These are phyloP conservation scores for Dendrobium nobile DNA, from an alignment of 106 monocot species.

Conservation along the genomic window DNA sequence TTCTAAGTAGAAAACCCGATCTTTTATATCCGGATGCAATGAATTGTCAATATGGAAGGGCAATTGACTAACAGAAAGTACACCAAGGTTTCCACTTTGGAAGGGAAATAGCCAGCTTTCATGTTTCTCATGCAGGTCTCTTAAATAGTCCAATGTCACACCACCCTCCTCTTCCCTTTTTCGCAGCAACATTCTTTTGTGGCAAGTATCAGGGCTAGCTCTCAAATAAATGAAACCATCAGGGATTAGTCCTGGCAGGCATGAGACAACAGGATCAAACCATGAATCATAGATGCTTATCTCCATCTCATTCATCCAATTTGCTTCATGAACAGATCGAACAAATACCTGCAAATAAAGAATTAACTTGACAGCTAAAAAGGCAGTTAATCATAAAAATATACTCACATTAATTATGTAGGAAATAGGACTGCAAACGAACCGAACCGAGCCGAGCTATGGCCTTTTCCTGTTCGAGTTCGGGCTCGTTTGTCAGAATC, in stretches of 20 bases:
- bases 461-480: too few relatives aligned
- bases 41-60: constrained; percentile 55
- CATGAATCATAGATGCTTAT: constrained; percentile 99
- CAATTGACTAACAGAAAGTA: constrained; percentile 71
- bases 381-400: not conserved
- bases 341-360: constrained; percentile 73
- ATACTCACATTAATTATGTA: not conserved
- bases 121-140: constrained; percentile 92
- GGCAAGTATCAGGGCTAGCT: constrained; percentile 97
- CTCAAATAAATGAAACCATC: constrained; percentile 98
- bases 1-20: constrained; percentile 87
- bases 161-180: constrained; percentile 86
- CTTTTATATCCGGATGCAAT: constrained; percentile 87
- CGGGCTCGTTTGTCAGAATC: too few relatives aligned
- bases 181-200: constrained; percentile 85
- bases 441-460: too few relatives aligned
- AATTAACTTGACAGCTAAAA: not conserved
- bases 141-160: constrained; percentile 73
- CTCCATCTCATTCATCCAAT: constrained; percentile 99
- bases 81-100: constrained; percentile 64
- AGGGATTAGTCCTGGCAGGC: constrained; percentile 81
- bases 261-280: constrained; percentile 98
- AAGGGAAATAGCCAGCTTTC: constrained; percentile 95
- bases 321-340: constrained; percentile 95
- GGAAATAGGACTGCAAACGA: not conserved